A percentile compares a stretch with the other conserved stretches of the same genome.
Evolutionary conservation across 2,329 filamentous ascomycete genomes (phyloP).

Genomic region (Calonectria hawksworthii): DNA sequence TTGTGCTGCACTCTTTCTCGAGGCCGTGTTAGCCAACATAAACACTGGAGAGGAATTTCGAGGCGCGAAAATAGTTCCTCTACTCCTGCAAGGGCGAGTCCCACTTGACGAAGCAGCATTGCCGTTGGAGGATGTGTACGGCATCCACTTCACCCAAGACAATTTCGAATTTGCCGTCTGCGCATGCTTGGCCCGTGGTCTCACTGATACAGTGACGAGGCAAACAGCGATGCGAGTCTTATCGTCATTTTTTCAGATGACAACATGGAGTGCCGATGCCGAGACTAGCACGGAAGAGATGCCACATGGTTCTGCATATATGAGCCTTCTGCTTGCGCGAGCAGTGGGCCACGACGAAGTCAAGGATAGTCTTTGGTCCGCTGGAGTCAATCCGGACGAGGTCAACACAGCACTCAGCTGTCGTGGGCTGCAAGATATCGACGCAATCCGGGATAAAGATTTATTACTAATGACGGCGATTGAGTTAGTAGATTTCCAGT

Average conservation of each 20-base stretch:
- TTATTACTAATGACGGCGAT: constrained; percentile 74
- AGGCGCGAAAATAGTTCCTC: constrained; percentile 70
- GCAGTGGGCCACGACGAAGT: constrained; percentile 70
- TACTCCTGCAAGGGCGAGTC: constrained; percentile 71
- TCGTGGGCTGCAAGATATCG: constrained; percentile 50
- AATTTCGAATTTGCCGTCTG: constrained; percentile 78
- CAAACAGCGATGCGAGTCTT: constrained; percentile 71
- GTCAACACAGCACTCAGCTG: constrained; percentile 43
- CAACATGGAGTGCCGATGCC: constrained; percentile 42
- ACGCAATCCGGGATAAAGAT: constrained; percentile 70
- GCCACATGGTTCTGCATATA: constrained; percentile 67
- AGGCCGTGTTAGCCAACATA: constrained; percentile 75
- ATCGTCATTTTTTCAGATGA: constrained; percentile 68
- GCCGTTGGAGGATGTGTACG: constrained; percentile 75
- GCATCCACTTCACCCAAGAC: constrained; percentile 73
- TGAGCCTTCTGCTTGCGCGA: constrained; percentile 71
- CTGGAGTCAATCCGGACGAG: constrained; percentile 63
- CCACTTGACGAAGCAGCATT: constrained; percentile 74
- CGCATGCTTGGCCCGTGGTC: constrained; percentile 73
- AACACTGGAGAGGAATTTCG: constrained; percentile 71
- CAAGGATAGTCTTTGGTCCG: constrained; percentile 73
- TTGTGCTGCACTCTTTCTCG: constrained; percentile 74
- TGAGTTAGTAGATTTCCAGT: constrained; percentile 75
- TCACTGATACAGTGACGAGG: constrained; percentile 74
- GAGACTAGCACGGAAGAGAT: constrained; percentile 31